These are phyloP conservation scores for Mortierella sp. DNA, from an alignment of 371 early-diverging fungal species.

Conservation along the genomic window DNA sequence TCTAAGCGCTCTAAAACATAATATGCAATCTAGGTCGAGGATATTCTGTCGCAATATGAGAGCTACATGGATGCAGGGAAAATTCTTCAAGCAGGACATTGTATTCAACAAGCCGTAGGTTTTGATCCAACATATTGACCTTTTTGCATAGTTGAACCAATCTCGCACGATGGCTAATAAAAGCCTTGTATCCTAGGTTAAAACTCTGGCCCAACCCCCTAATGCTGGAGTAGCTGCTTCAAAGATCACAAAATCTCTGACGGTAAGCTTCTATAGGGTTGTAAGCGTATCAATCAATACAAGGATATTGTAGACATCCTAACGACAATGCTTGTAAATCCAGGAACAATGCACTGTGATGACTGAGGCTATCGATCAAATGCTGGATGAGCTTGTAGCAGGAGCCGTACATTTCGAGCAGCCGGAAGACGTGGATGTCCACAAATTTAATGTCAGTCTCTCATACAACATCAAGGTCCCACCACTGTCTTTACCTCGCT, in stretches of 20 bases:
- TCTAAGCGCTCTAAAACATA: background rate
- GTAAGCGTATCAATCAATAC: background rate
- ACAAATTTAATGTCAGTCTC: slow-evolving; percentile 18
- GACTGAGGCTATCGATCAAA: slow-evolving; percentile 49
- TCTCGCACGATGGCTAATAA: background rate
- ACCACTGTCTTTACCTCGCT: slow-evolving; percentile 24
- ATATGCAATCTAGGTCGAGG: slow-evolving; percentile 31
- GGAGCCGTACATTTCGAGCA: slow-evolving; percentile 17
- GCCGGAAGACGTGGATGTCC: background rate
- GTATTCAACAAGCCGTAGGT: slow-evolving; percentile 55
- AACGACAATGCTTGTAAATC: background rate
- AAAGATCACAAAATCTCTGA: slow-evolving; percentile 35
- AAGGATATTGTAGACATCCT: background rate
- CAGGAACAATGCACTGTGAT: slow-evolving; percentile 48
- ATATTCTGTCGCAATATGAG: slow-evolving; percentile 47
- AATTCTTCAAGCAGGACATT: slow-evolving; percentile 53
- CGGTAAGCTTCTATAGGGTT: slow-evolving; percentile 23
- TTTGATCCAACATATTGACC: background rate
- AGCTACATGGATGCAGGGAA: slow-evolving; percentile 46
- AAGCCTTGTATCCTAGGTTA: slow-evolving; percentile 18
- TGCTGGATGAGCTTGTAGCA: slow-evolving; percentile 49
- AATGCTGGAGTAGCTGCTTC: slow-evolving; percentile 42
- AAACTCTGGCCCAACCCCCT: slow-evolving; percentile 35
- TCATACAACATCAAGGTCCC: slow-evolving; percentile 42
- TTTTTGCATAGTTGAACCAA: too few relatives aligned